phyloP scores from a whole-genome alignment of 345 rosid species.

The Sisymbrium altissimum region DNA sequence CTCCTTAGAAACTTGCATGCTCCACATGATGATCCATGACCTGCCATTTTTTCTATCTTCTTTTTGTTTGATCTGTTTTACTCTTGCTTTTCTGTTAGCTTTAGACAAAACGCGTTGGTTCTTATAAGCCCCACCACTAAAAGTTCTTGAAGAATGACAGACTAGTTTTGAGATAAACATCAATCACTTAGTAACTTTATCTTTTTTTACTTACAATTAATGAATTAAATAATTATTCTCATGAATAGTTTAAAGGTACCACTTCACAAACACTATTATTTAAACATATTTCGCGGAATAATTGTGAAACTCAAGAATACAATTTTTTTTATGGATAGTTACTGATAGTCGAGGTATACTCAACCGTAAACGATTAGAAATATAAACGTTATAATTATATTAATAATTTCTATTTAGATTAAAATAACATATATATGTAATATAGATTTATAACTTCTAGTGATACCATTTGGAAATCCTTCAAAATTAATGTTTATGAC shows the following conservation, averaged over 20 bases:
- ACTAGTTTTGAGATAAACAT: slow-evolving; percentile 27
- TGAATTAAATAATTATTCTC: neutral
- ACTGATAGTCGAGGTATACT: neutral
- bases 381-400: neutral
- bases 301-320: neutral
- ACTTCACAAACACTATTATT: neutral
- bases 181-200: slow-evolving; percentile 4
- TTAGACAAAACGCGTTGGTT: slow-evolving; percentile 10
- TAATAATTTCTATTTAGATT: neutral
- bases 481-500: neutral
- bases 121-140: slow-evolving; percentile 29
- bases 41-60: slow-evolving; percentile 4
- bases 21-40: slow-evolving; percentile 53
- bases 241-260: neutral
- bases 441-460: neutral
- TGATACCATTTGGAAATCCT: neutral
- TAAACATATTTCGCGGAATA: neutral
- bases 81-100: slow-evolving; percentile 8
- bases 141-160: neutral
- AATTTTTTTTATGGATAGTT: too few relatives aligned
- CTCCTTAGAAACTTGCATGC: slow-evolving; percentile 65
- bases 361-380: neutral
- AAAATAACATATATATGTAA: neutral
- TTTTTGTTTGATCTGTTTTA: neutral
- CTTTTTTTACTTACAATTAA: neutral